Evolutionary conservation across 768 basidiomycete genomes (phyloP).

Genomic region (Rhizopogon vulgaris): DNA sequence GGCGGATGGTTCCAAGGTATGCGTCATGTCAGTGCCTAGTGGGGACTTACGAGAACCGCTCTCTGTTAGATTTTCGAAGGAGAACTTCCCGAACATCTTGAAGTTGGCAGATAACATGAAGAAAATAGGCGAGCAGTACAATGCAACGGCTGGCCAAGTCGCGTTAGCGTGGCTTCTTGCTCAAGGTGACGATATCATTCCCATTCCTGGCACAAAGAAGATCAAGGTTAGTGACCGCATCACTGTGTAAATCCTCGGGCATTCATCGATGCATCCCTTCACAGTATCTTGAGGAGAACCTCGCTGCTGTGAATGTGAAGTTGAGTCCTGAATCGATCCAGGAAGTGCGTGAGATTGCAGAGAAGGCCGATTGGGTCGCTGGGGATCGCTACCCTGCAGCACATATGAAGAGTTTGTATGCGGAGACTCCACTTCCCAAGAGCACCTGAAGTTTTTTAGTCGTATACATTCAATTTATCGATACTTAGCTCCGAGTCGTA

Average conservation of each 20-base stretch:
- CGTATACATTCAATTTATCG: too few species aligned
- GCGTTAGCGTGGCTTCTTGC: slow-evolving; percentile 35
- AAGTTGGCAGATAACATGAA: slow-evolving; percentile 29
- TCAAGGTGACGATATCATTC: slow-evolving; percentile 32
- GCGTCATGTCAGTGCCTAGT: slow-evolving; percentile 22
- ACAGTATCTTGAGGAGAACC: slow-evolving; percentile 42
- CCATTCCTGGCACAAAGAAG: slow-evolving; percentile 35
- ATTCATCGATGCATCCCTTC: neutral
- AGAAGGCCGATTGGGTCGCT: slow-evolving; percentile 19
- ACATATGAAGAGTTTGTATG: slow-evolving; percentile 5
- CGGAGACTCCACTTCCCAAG: slow-evolving; percentile 13
- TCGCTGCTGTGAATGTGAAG: slow-evolving; percentile 27
- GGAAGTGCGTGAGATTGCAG: slow-evolving; percentile 30
- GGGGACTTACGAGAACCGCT: slow-evolving; percentile 23
- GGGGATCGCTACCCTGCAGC: slow-evolving; percentile 21
- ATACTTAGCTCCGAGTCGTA: too few species aligned
- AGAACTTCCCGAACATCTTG: slow-evolving; percentile 42
- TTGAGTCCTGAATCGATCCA: slow-evolving; percentile 33
- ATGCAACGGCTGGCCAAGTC: slow-evolving; percentile 33
- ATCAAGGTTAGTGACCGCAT: slow-evolving; percentile 19
- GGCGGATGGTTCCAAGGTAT: slow-evolving; percentile 18
- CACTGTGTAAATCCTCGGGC: neutral
- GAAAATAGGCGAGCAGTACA: slow-evolving; percentile 26
- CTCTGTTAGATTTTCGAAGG: slow-evolving; percentile 25
- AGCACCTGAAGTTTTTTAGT: neutral